Percentiles rank a stretch among this genome's conserved stretches.
Conservation (phyloP, 2,329 filamentous ascomycete genomes). For the Cordyceps militaris region DNA sequence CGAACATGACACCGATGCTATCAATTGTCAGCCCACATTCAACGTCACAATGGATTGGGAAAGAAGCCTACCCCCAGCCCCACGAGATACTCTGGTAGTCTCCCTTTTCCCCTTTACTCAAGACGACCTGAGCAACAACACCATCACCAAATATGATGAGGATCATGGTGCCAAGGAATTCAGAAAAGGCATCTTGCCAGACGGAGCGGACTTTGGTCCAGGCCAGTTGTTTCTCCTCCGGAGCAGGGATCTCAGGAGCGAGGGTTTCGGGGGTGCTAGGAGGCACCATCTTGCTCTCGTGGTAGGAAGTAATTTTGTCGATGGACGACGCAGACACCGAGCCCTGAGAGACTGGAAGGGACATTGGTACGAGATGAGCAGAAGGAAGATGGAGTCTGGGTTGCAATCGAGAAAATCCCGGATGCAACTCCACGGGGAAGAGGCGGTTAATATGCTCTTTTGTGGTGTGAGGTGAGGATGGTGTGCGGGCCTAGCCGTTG, state of each 20-base stretch:
- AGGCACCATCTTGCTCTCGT: constrained; percentile 27
- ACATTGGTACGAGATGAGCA: constrained; percentile 22
- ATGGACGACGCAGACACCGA: constrained; percentile 28
- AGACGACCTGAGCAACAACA: constrained; percentile 61
- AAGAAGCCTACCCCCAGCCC: constrained; percentile 39
- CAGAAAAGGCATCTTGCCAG: constrained; percentile 54
- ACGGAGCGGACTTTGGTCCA: constrained; percentile 48
- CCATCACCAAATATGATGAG: constrained; percentile 64
- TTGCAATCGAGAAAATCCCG: not conserved
- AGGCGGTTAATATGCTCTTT: constrained; percentile 12
- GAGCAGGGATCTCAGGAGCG: constrained; percentile 13
- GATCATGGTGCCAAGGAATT: constrained; percentile 63
- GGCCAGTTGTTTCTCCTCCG: constrained; percentile 20
- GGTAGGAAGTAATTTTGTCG: constrained; percentile 24
- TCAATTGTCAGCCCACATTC: constrained; percentile 7
- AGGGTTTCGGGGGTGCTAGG: constrained; percentile 11
- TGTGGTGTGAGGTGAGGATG: not conserved
- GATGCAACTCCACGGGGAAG: constrained; percentile 11
- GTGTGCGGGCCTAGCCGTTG: constrained; percentile 3
- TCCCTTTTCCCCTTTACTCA: constrained; percentile 44
- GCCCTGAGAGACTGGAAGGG: constrained; percentile 22
- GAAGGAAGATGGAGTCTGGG: constrained; percentile 6
- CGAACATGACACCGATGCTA: constrained; percentile 60
- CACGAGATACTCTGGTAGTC: constrained; percentile 43
- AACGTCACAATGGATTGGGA: not conserved